phyloP scores from a whole-genome alignment of 257 asterid genomes.

The Thymus mandschuricus region DNA sequence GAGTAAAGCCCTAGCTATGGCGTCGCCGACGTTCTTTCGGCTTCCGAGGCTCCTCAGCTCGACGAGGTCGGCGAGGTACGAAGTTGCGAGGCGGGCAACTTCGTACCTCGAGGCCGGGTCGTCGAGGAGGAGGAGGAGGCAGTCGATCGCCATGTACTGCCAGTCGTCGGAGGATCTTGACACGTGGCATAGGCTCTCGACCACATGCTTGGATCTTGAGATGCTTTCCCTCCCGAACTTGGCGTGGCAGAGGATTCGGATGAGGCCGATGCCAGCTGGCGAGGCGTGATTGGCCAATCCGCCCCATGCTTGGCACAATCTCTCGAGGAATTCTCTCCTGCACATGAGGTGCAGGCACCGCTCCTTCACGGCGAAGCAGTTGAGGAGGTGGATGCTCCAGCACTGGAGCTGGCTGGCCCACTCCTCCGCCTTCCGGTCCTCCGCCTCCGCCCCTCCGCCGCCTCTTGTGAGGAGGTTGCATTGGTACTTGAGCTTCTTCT shows the following conservation, averaged over 20 bases:
- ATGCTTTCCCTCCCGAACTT: conserved; percentile 59
- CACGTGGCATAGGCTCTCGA: conserved; percentile 63
- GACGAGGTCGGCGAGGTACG: conserved; percentile 58
- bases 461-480: conserved; percentile 69
- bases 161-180: conserved; percentile 83
- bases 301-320: conserved; percentile 76
- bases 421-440: conserved; percentile 77
- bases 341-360: conserved; percentile 63
- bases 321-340: conserved; percentile 48
- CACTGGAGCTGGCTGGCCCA: conserved; percentile 89
- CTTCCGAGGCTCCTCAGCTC: conserved; percentile 63
- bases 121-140: conserved; percentile 68
- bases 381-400: conserved; percentile 80
- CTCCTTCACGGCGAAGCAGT: conserved; percentile 71
- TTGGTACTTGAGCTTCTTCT: conserved; percentile 53
- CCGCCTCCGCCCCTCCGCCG: conserved; percentile 59
- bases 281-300: conserved; percentile 63
- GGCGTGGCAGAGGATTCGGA: conserved; percentile 65
- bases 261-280: conserved; percentile 69
- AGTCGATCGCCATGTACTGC: conserved; percentile 87
- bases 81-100: conserved; percentile 37
- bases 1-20: conserved; percentile 51
- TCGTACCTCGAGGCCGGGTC: conserved; percentile 61
- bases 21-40: conserved; percentile 57
- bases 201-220: conserved; percentile 48